Evolutionary conservation across 139 green algal species (phyloP).

Genomic region (Medakamo hakoo): DNA sequence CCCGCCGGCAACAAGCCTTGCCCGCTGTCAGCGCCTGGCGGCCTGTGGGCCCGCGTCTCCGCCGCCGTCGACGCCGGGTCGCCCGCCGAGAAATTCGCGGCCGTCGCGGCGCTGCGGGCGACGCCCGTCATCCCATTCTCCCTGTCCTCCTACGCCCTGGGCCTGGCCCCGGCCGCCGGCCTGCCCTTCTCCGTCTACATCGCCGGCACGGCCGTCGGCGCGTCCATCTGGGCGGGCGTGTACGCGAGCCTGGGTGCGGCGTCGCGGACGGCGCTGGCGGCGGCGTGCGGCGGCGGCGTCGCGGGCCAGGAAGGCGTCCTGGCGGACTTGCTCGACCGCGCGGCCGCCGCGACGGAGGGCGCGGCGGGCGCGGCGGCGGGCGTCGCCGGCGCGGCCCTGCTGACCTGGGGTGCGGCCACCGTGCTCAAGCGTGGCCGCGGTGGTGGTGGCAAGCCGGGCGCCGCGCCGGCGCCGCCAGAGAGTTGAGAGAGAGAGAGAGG

Average conservation of each 20-base stretch:
- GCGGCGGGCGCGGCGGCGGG: constrained; percentile 15
- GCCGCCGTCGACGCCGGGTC: constrained; percentile 42
- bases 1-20: too few species aligned
- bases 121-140: constrained; percentile 65
- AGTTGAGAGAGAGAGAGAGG: neutral
- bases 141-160: constrained; percentile 70
- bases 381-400: constrained; percentile 3
- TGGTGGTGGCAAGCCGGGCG: neutral
- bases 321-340: constrained; percentile 24
- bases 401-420: constrained; percentile 3
- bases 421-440: neutral
- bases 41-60: constrained; percentile 27
- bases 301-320: constrained; percentile 10
- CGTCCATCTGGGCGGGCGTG: constrained; percentile 47
- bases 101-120: constrained; percentile 52
- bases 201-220: constrained; percentile 41
- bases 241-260: constrained; percentile 61
- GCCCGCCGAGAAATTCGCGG: constrained; percentile 46
- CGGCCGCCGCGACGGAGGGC: constrained; percentile 21
- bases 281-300: constrained; percentile 32
- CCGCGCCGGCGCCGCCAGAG: too few species aligned
- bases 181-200: constrained; percentile 46
- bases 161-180: constrained; percentile 54
- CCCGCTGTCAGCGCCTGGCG: constrained; percentile 12
- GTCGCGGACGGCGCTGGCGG: constrained; percentile 37